Conservation (phyloP, 208 protist species). For the Acanthamoeba royreba region DNA sequence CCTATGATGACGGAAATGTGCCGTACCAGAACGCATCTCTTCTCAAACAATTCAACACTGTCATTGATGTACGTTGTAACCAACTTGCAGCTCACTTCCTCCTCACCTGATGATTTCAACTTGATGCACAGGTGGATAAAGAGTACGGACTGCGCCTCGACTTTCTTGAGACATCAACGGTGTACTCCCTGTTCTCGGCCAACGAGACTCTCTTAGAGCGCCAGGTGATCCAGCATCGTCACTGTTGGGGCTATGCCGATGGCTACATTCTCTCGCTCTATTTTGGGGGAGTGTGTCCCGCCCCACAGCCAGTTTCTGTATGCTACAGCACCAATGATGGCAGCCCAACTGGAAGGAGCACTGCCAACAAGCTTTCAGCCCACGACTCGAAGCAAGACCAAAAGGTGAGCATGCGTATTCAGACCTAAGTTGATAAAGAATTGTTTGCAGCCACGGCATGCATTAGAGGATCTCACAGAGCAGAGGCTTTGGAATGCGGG, state of each 20-base stretch:
- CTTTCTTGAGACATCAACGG: not conserved
- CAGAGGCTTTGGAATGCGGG: not conserved
- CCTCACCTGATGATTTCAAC: not conserved
- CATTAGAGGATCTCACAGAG: no score
- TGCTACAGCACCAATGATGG: no score
- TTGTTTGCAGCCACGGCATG: no score
- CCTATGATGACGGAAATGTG: not conserved
- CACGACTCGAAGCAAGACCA: no score
- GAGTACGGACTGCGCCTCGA: not conserved
- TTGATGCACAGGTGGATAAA: not conserved
- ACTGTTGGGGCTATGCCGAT: not conserved
- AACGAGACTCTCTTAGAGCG: not conserved
- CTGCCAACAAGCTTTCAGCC: no score
- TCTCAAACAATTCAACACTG: not conserved
- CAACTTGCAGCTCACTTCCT: not conserved
- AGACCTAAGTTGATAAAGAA: no score
- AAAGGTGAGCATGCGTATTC: no score
- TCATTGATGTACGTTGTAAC: not conserved
- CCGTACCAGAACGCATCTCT: not conserved
- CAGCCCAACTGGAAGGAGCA: no score
- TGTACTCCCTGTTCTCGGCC: not conserved
- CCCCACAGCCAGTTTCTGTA: not conserved
- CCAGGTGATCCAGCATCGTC: not conserved
- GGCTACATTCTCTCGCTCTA: not conserved
- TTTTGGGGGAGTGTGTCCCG: not conserved